Evolutionary conservation across 441 rosid species (phyloP), one percentile per base, ranked within the genome.

Genomic region (Syzygium syzygioides): DNA sequence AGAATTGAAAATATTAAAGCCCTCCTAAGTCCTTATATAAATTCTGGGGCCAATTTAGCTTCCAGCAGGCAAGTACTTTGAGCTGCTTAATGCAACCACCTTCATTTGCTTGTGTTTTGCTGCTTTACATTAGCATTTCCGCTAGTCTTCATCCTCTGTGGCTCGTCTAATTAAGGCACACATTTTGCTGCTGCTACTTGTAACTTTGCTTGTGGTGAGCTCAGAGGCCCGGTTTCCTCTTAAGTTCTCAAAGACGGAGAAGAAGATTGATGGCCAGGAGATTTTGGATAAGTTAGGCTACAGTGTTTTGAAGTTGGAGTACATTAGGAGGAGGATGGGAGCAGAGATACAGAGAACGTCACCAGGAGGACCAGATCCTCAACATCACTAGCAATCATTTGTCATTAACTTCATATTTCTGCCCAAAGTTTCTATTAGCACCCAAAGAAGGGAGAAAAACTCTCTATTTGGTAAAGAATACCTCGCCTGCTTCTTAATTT

Each of bases 361-460:
- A 2, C 90, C 86, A 32, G 86, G 90, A 20, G 88, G 90, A 57
- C 91, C 92, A 9, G 91, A 91, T 86, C 91, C 90, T 88, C 89
- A 88, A 17, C 92, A 91, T 71, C 91, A 88, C 71, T 80, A 88
- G 83, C 83, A 41, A 41, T 76, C 28, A 23, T 41, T 76, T 41
- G 53, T 34, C n/a, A 41, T 23, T 12, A 41, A 41, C 45, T 23
- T 20, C 9, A 25, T 76, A 12, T 1, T 41, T 41, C 83, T 76
- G 0, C 83, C 83, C 2, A 14, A 5, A 76, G 83, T 41, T 76
- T 25, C 52, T 76, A 76, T 76, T 41, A 41, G 83, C n/a, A 41
- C 18, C 52, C 52, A 76, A 76, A 76, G n/a, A 37, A 76, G 52
- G 2, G 1, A 41, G n/a, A 76, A 76, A 6, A 12, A 45, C 48